Evolutionary conservation across 768 basidiomycete species (phyloP).

Genomic region (Epithele typhae): DNA sequence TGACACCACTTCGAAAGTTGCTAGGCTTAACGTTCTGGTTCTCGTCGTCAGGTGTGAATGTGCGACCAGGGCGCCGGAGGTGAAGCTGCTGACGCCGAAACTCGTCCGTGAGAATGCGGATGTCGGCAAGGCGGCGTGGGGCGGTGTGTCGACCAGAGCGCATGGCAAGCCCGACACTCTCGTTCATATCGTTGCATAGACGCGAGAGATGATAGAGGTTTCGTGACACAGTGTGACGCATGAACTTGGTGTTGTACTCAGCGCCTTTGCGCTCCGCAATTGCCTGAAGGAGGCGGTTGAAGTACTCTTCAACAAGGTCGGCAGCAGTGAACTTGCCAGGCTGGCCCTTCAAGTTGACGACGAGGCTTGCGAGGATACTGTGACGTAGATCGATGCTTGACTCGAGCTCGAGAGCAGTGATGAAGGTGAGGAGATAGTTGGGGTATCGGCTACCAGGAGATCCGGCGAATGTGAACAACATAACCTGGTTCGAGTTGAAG

Average conservation of each 20-base stretch:
- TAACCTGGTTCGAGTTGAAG: not conserved
- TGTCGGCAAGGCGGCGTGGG: slow-evolving; percentile 15
- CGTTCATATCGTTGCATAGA: slow-evolving; percentile 18
- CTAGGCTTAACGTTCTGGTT: no score
- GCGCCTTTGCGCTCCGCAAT: slow-evolving; percentile 16
- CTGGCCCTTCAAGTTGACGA: slow-evolving; percentile 27
- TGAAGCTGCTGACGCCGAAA: slow-evolving; percentile 21
- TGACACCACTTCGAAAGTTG: not conserved
- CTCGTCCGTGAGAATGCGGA: slow-evolving; percentile 11
- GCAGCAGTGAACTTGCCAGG: slow-evolving; percentile 21
- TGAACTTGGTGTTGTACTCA: slow-evolving; percentile 20
- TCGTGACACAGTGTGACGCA: slow-evolving; percentile 20
- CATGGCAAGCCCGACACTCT: not conserved
- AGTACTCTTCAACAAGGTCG: slow-evolving; percentile 28
- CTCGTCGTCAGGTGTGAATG: not conserved
- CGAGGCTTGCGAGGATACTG: slow-evolving; percentile 12
- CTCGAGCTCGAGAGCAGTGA: slow-evolving; percentile 29
- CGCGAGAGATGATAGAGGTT: slow-evolving; percentile 21
- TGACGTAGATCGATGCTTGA: slow-evolving; percentile 18
- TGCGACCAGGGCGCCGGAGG: slow-evolving; percentile 12
- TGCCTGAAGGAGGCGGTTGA: slow-evolving; percentile 21
- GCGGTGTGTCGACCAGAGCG: slow-evolving; percentile 17
- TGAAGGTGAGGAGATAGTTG: slow-evolving; percentile 29
- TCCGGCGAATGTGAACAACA: slow-evolving; percentile 31
- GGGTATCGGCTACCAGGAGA: slow-evolving; percentile 30